Evolutionary conservation across 1,284 basidiomycete genomes (phyloP).

Genomic region (Sporisorium scitamineum): DNA sequence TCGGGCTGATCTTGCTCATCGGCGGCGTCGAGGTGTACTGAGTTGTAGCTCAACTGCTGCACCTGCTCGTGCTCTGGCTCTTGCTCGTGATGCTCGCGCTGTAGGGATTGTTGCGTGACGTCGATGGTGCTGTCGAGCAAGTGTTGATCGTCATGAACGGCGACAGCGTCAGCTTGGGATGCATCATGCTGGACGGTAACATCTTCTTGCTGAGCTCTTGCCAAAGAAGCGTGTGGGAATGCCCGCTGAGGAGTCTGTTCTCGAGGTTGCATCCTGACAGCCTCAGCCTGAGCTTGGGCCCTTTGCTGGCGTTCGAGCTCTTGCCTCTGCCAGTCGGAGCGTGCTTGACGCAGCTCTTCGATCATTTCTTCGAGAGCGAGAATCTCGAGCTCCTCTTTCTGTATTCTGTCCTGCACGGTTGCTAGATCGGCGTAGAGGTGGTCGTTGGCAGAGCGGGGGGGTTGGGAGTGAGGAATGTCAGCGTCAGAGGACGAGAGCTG

Average conservation of each 20-base stretch:
- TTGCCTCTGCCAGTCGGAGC: conserved; percentile 28
- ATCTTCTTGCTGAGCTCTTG: neutral
- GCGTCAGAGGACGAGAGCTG: conserved; percentile 2
- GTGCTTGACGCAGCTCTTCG: conserved; percentile 49
- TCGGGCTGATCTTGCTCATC: conserved; percentile 7
- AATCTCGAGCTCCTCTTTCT: conserved; percentile 66
- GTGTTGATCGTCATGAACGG: conserved; percentile 14
- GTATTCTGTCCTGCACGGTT: conserved; percentile 45
- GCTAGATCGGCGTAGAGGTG: conserved; percentile 27
- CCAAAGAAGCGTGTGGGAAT: conserved; percentile 20
- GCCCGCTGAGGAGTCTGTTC: conserved; percentile 16
- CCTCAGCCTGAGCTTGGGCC: conserved; percentile 17
- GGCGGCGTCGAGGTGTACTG: neutral
- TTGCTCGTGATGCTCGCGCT: conserved; percentile 6
- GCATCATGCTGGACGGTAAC: conserved; percentile 1
- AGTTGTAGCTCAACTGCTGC: conserved; percentile 11
- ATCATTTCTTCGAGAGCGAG: conserved; percentile 66
- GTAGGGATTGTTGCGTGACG: conserved; percentile 2
- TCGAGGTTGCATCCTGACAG: conserved; percentile 13
- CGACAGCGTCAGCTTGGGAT: neutral
- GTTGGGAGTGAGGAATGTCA: conserved; percentile 3
- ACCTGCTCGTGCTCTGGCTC: conserved; percentile 13
- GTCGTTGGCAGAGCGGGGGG: conserved; percentile 7
- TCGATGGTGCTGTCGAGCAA: conserved; percentile 21
- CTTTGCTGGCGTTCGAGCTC: conserved; percentile 32